Conservation (phyloP, 768 basidiomycete species). For the Leucogyrophana mollusca region DNA sequence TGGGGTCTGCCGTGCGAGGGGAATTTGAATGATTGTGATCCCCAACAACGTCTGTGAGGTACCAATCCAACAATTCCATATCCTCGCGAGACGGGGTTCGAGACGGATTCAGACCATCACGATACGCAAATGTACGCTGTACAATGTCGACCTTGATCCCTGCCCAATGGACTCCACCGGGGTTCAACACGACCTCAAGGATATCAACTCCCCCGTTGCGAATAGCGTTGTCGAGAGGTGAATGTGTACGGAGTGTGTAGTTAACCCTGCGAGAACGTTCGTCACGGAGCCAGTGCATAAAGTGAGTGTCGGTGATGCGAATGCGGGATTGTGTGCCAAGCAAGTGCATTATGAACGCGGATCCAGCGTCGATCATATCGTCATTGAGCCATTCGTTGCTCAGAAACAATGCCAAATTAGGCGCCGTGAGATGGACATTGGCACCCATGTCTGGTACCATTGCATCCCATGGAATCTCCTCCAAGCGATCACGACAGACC, state of each 20-base stretch:
- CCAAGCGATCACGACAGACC: background rate
- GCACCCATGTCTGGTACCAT: background rate
- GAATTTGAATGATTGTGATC: background rate
- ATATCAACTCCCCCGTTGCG: background rate
- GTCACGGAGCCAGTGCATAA: background rate
- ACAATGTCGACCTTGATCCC: conserved; percentile 3
- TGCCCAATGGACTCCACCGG: conserved; percentile 4
- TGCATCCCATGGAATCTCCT: background rate
- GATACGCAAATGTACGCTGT: background rate
- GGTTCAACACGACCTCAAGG: conserved; percentile 5
- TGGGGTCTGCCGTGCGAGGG: background rate
- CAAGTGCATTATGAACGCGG: background rate
- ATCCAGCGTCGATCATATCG: conserved; percentile 7
- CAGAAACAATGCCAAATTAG: conserved; percentile 1
- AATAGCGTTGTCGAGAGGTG: conserved; percentile 1
- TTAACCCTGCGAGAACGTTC: background rate
- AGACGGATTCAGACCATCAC: conserved; percentile 3
- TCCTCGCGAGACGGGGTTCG: background rate
- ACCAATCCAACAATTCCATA: background rate
- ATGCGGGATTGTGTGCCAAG: background rate
- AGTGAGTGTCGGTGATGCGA: no score
- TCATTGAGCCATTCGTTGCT: conserved; percentile 7
- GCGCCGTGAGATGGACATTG: background rate
- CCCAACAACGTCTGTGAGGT: background rate
- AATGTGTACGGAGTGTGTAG: background rate